These are phyloP conservation scores for Colletotrichum musae DNA, from an alignment of 2,329 filamentous ascomycete genomes.

Conservation along the genomic window DNA sequence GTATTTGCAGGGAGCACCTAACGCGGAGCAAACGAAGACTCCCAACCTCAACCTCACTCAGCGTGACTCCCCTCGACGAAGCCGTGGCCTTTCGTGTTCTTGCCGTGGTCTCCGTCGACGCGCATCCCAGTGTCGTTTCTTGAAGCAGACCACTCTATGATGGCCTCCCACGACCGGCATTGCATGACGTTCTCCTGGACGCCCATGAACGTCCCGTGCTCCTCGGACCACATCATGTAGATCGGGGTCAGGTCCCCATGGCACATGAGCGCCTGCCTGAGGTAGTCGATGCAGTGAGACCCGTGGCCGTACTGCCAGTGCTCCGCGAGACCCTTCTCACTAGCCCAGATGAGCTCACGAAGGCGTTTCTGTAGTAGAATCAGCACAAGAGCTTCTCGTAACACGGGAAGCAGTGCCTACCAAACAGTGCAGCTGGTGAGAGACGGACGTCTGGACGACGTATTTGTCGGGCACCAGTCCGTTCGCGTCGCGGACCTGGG, in stretches of 20 bases:
- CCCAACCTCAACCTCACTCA: neutral
- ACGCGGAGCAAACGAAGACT: too few relatives aligned
- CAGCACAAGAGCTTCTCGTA: neutral
- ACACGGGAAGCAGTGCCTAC: neutral
- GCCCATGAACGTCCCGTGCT: neutral
- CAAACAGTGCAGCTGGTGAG: neutral
- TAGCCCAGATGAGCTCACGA: conserved; percentile 2
- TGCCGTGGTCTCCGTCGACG: conserved; percentile 1
- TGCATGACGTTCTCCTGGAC: conserved; percentile 9
- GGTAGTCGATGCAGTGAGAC: conserved; percentile 12
- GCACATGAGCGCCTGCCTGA: neutral
- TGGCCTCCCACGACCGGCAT: neutral
- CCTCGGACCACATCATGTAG: conserved; percentile 9
- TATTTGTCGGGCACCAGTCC: neutral
- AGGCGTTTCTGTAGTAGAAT: neutral
- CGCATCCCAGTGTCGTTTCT: conserved; percentile 3
- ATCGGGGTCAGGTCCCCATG: conserved; percentile 7
- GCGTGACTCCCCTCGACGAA: neutral
- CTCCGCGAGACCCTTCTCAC: neutral
- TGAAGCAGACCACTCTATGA: neutral
- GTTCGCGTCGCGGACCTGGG: neutral
- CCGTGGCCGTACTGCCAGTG: conserved; percentile 4
- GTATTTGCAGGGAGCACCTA: too few relatives aligned
- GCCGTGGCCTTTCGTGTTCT: neutral
- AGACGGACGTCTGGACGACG: neutral